Evolutionary conservation across 352 stramenopile species (phyloP).

Genomic region (Aphanomyces stellatus): DNA sequence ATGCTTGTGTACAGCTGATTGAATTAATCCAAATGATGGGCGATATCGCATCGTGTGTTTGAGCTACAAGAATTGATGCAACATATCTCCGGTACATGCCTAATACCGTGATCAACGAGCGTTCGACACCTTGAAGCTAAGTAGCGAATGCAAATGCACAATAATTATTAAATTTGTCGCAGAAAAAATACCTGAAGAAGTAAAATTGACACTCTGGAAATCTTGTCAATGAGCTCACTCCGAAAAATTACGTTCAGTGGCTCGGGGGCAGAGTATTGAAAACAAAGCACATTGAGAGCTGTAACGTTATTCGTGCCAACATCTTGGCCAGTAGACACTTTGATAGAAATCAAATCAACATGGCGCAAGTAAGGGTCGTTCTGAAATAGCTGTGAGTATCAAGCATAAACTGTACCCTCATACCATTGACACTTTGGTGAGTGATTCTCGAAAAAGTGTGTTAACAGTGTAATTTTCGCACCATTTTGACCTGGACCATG

Average conservation of each 20-base stretch:
- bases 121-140: constrained; percentile 20
- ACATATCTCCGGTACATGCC: background rate
- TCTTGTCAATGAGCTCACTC: background rate
- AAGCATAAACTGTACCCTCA: background rate
- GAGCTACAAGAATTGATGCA: background rate
- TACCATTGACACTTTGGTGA: background rate
- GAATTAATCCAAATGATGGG: constrained; percentile 21
- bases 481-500: background rate
- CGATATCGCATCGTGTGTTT: constrained; percentile 12
- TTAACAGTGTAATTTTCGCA: constrained; percentile 10
- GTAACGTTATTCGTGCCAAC: background rate
- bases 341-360: background rate
- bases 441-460: background rate
- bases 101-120: constrained; percentile 4
- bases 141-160: background rate
- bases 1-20: constrained; percentile 32
- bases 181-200: background rate
- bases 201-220: background rate
- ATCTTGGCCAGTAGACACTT: background rate
- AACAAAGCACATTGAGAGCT: background rate
- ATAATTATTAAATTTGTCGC: background rate
- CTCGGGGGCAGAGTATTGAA: background rate
- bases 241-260: background rate
- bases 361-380: background rate
- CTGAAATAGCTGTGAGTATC: background rate